A percentile compares a stretch with the other conserved stretches of the same genome.
Conservation (phyloP, 2,329 filamentous ascomycete genomes). For the Didymella keratinophila region DNA sequence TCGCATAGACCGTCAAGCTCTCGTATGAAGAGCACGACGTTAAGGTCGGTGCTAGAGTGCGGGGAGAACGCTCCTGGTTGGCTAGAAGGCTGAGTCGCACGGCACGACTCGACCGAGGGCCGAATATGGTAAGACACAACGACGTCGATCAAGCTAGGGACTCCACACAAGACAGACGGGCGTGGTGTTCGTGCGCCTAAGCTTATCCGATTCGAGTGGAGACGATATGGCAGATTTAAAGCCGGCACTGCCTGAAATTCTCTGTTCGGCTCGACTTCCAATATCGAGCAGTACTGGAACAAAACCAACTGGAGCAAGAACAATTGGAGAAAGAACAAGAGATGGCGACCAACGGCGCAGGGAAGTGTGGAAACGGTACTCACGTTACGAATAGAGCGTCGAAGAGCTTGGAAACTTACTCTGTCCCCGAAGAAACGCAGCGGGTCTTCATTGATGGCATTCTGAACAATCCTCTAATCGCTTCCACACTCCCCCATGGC, state of each 20-base stretch:
- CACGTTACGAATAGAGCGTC: slow-evolving; percentile 10
- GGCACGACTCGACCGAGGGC: slow-evolving; percentile 35
- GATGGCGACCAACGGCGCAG: slow-evolving; percentile 11
- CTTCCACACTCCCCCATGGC: slow-evolving; percentile 47
- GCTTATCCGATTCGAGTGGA: not conserved
- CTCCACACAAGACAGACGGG: not conserved
- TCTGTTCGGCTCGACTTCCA: no score
- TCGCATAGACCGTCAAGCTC: not conserved
- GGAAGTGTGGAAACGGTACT: not conserved
- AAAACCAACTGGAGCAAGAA: no score
- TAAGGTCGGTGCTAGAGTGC: slow-evolving; percentile 2
- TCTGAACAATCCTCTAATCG: slow-evolving; percentile 54
- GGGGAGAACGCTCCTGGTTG: slow-evolving; percentile 30
- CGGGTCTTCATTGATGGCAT: slow-evolving; percentile 51
- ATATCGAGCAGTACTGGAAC: not conserved
- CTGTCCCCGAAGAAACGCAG: slow-evolving; percentile 38
- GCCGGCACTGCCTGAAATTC: not conserved
- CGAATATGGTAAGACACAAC: slow-evolving; percentile 5
- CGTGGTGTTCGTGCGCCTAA: no score
- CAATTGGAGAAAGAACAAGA: no score
- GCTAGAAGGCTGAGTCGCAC: slow-evolving; percentile 24
- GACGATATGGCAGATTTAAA: not conserved
- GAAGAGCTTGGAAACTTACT: slow-evolving; percentile 30
- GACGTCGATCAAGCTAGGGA: slow-evolving; percentile 5
- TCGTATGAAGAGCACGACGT: not conserved